These are phyloP conservation scores for Pseudogymnoascus sp. DNA, from an alignment of 2,329 filamentous ascomycete genomes.

Conservation along the genomic window DNA sequence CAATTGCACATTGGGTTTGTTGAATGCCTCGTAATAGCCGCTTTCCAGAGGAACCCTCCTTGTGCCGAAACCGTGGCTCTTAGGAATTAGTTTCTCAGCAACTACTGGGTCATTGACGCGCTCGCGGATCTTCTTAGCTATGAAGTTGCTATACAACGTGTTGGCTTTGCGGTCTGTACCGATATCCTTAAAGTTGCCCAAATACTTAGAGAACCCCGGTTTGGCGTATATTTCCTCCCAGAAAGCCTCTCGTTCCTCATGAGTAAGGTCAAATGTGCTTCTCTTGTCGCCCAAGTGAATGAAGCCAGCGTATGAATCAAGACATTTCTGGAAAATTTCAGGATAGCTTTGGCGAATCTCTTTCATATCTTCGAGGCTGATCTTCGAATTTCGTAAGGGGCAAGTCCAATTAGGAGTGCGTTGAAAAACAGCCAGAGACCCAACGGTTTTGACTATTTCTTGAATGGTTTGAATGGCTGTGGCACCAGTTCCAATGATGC, in stretches of 20 bases:
- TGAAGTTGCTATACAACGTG: slow-evolving; percentile 23
- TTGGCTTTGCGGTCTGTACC: slow-evolving; percentile 26
- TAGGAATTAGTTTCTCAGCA: slow-evolving; percentile 30
- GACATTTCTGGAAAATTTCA: slow-evolving; percentile 24
- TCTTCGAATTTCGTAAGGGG: slow-evolving; percentile 16
- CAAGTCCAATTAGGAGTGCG: slow-evolving; percentile 8
- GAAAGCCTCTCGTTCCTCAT: slow-evolving; percentile 25
- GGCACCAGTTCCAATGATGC: slow-evolving; percentile 18
- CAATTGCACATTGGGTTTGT: slow-evolving; percentile 26
- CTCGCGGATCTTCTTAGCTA: slow-evolving; percentile 30
- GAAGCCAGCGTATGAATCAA: slow-evolving; percentile 24
- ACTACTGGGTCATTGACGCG: slow-evolving; percentile 29
- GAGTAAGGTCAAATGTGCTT: slow-evolving; percentile 26
- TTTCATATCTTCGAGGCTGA: slow-evolving; percentile 26
- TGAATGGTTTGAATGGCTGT: slow-evolving; percentile 22
- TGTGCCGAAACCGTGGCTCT: slow-evolving; percentile 23
- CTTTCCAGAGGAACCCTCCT: slow-evolving; percentile 15
- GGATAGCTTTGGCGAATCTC: slow-evolving; percentile 24
- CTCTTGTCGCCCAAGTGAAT: slow-evolving; percentile 24
- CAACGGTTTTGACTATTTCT: slow-evolving; percentile 30
- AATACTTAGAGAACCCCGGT: slow-evolving; percentile 33
- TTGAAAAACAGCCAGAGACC: slow-evolving; percentile 31
- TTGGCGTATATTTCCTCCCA: slow-evolving; percentile 29
- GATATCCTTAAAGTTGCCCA: slow-evolving; percentile 24
- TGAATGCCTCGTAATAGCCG: slow-evolving; percentile 29